Base-by-base conservation (phyloP, 163 green algal genomes). In the Chlorella variabilis region DNA sequence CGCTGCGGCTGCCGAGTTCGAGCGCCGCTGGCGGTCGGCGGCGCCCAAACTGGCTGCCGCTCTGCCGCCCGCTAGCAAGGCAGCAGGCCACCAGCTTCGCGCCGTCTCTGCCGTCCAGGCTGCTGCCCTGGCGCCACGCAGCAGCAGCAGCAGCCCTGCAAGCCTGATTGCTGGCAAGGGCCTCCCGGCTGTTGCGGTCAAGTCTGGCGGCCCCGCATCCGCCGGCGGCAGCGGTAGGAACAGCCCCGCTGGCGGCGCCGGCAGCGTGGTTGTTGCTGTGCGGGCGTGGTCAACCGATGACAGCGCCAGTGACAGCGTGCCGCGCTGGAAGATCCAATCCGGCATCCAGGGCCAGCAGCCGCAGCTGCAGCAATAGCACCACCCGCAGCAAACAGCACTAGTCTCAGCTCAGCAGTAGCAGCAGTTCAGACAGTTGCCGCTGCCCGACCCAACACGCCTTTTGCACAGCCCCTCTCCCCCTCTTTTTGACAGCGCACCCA, bases 251-350 rank as follows among this genome's bases (percentile, higher is more conserved):
- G 33, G 20, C 6, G 34, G 38, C 1, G 29, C 29, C 20, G n/a
- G 3, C 0, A 21, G 29, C 7, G 9, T 41, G 2, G 76, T 70
- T 9, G 76, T 51, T n/a, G 74, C 29, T 3, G 23, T 80, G 15
- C 54, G 73, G 4, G 73, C 73, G 25, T 80, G 59, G 34, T 45
- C 21, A 2, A 70, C 33, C n/a, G 73, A 80, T 23, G 73, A 80
- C n/a, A 41, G 34, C 7, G 56, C 54, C 7, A 17, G 27, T 7
- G 73, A 67, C 5, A 27, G 20, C 21, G n/a, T 17, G 21, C 27
- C n/a, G 8, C 34, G 39, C 21, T 54, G 67, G 31, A 36, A 27
- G 39, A 45, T 45, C 31, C 25, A 58, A 5, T 17, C 41, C 13
- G 31, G 18, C 27, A 54, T 29, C 3, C 5, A 15, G 36, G 21